Conservation (phyloP, 164 flowering plant species). For the Paratinospora sagittata region DNA sequence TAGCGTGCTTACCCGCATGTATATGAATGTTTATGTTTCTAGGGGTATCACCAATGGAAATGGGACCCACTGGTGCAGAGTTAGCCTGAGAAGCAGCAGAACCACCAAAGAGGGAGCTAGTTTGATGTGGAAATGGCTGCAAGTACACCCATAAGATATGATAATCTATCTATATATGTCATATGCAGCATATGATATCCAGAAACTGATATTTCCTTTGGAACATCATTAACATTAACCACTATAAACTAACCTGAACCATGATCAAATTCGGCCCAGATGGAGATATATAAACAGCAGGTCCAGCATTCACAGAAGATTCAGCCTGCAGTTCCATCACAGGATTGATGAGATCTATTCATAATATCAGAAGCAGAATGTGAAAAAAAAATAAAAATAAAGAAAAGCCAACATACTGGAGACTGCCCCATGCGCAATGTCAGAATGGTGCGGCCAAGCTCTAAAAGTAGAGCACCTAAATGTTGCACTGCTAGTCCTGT, state of each 20-base stretch:
- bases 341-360: not conserved
- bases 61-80: conserved; percentile 38
- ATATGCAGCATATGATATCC: not conserved
- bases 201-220: too few relatives aligned
- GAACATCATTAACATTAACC: not conserved
- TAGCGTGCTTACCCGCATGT: conserved; percentile 62
- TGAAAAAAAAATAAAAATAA: not conserved
- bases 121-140: conserved; percentile 92
- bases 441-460: conserved; percentile 89
- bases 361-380: not conserved
- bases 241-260: conserved; percentile 65
- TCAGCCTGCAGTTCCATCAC: conserved; percentile 52
- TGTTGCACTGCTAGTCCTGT: conserved; percentile 85
- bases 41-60: conserved; percentile 55
- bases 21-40: conserved; percentile 87
- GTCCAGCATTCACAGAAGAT: conserved; percentile 83
- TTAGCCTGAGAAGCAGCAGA: conserved; percentile 31
- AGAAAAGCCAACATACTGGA: conserved; percentile 49
- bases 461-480: conserved; percentile 86
- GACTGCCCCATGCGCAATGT: conserved; percentile 84
- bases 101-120: conserved; percentile 63
- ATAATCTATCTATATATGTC: not conserved
- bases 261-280: conserved; percentile 92
- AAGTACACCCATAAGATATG: conserved; percentile 3
- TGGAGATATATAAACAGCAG: conserved; percentile 85